phyloP scores from a whole-genome alignment of 371 early-diverging fungal species.

The Mucor mucedo region DNA sequence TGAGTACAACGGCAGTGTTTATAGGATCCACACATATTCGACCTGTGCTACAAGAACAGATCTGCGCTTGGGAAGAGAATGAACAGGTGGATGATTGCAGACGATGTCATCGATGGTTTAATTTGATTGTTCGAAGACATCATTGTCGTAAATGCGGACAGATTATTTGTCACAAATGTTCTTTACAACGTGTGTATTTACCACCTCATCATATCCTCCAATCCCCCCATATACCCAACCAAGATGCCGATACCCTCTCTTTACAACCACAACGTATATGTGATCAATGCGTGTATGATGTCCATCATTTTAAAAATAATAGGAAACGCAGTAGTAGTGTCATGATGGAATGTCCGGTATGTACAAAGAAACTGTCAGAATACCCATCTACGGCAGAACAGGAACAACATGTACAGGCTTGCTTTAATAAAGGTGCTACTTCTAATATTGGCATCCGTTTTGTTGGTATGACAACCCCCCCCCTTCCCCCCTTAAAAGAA shows the following conservation, averaged over 20 bases:
- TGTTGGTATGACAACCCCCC: conserved; percentile 54
- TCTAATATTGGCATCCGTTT: conserved; percentile 64
- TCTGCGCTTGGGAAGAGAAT: conserved; percentile 66
- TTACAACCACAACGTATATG: conserved; percentile 24
- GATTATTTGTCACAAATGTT: conserved; percentile 33
- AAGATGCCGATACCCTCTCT: not conserved
- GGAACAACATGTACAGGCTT: conserved; percentile 81
- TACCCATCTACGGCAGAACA: conserved; percentile 58
- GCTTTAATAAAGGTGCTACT: conserved; percentile 54
- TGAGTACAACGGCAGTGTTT: conserved; percentile 30
- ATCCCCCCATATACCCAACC: not conserved
- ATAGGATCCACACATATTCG: conserved; percentile 26
- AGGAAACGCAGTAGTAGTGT: conserved; percentile 7
- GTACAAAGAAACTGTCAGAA: conserved; percentile 54
- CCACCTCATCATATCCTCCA: conserved; percentile 9
- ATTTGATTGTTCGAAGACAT: conserved; percentile 70
- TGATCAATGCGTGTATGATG: conserved; percentile 18
- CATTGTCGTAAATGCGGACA: conserved; percentile 63
- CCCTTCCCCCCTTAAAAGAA: too few species aligned
- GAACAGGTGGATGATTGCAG: conserved; percentile 68
- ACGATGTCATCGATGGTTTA: conserved; percentile 71
- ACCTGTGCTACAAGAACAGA: conserved; percentile 19
- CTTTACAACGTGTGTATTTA: conserved; percentile 11
- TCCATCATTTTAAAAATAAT: not conserved
- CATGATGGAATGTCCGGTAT: conserved; percentile 85